Conservation (phyloP, 192 early-diverging fungal species). For the Endogone sp. region DNA sequence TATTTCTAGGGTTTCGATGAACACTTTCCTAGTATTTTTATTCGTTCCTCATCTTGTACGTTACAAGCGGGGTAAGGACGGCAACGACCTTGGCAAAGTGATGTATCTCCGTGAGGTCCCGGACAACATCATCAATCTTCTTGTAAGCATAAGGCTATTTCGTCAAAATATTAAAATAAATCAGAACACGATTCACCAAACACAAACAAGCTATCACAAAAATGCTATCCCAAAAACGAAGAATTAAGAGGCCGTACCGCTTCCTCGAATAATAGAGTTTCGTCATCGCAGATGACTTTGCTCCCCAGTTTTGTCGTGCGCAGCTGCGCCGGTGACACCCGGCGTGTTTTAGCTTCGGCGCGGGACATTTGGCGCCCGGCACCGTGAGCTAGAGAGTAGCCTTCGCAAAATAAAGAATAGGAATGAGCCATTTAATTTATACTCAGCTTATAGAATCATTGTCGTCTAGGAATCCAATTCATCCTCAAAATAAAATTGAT, state of each 20-base stretch:
- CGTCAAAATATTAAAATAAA: no score
- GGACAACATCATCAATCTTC: conserved; percentile 47
- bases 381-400: conserved; percentile 55
- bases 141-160: conserved; percentile 53
- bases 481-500: no score
- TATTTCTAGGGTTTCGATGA: no score
- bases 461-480: no score
- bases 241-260: not conserved
- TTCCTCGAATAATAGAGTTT: conserved; percentile 50
- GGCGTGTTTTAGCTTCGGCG: conserved; percentile 35
- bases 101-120: conserved; percentile 31
- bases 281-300: conserved; percentile 53
- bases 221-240: no score
- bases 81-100: conserved; percentile 43
- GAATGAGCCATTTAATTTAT: no score
- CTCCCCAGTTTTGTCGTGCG: conserved; percentile 40
- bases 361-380: conserved; percentile 49
- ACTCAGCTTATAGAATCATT: no score
- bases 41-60: conserved; percentile 51
- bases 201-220: no score
- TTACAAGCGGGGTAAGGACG: conserved; percentile 45
- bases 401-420: conserved; percentile 7
- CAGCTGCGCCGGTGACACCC: conserved; percentile 27
- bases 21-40: no score
- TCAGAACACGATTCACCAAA: no score